Percentiles rank a stretch among this genome's conserved stretches.
These are phyloP conservation scores for Colletotrichum camelliae DNA, from an alignment of 2,329 filamentous ascomycete species.

Conservation along the genomic window DNA sequence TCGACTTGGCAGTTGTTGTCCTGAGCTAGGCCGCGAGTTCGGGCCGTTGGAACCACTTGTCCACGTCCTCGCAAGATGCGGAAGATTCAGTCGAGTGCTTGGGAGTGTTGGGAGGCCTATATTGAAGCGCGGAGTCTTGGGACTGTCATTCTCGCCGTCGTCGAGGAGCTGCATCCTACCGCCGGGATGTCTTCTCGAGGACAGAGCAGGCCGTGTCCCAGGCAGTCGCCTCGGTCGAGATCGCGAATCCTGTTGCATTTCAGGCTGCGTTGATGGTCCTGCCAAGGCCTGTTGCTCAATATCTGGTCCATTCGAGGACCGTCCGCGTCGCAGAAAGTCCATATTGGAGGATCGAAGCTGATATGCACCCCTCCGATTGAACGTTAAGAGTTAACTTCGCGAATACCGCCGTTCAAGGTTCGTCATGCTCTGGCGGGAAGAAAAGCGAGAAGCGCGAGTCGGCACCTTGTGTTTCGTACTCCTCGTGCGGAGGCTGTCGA, in stretches of 20 bases:
- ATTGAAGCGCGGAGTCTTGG: constrained; percentile 52
- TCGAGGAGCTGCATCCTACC: constrained; percentile 11
- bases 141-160: constrained; percentile 40
- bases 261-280: constrained; percentile 7
- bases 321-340: constrained; percentile 15
- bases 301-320: neutral
- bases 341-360: neutral
- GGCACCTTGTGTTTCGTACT: neutral
- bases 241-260: constrained; percentile 13
- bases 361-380: neutral
- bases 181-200: neutral
- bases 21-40: neutral
- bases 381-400: neutral
- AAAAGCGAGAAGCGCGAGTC: neutral
- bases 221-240: neutral
- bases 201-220: neutral
- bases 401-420: neutral
- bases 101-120: constrained; percentile 43
- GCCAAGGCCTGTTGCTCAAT: constrained; percentile 15
- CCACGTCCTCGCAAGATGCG: constrained; percentile 44
- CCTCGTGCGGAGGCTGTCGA: neutral
- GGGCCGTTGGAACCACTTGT: constrained; percentile 38
- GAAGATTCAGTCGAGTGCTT: constrained; percentile 45
- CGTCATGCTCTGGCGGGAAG: neutral
- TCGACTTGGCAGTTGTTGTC: constrained; percentile 26